A percentile compares a stretch with the other conserved stretches of the same genome.
phyloP scores from a whole-genome alignment of 1,139 yeast genomes.

The Yamadazyma atlantica region DNA sequence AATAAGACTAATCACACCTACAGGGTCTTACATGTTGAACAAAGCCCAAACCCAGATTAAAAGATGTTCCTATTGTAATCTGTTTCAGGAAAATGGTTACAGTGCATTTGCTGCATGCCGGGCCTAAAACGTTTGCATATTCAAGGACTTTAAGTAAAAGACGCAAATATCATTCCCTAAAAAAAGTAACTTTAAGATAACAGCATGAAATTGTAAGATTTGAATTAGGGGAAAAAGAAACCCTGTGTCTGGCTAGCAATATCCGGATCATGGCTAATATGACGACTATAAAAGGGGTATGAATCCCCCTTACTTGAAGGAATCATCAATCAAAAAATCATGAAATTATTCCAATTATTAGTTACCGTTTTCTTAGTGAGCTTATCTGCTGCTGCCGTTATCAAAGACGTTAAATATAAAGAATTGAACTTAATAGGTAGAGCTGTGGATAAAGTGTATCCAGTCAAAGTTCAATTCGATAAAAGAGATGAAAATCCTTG shows the following conservation, averaged over 20 bases:
- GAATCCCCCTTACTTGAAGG: neutral
- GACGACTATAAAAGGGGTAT: neutral
- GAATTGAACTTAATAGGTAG: conserved; percentile 7
- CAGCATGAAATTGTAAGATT: neutral
- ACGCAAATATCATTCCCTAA: neutral
- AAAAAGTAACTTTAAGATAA: no score
- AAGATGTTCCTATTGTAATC: no score
- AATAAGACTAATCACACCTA: no score
- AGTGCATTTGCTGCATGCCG: no score
- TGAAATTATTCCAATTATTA: neutral
- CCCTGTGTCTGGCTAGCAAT: no score
- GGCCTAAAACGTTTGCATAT: no score
- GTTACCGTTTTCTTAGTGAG: neutral
- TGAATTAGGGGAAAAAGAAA: no score
- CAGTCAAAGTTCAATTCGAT: conserved; percentile 3
- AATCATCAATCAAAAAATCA: neutral
- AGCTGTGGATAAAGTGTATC: conserved; percentile 5
- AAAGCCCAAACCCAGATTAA: no score
- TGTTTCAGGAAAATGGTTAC: no score
- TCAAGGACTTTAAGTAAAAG: neutral
- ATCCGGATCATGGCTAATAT: no score
- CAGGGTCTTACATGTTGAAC: no score
- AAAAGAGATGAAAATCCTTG: conserved; percentile 6
- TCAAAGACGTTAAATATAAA: conserved; percentile 1
- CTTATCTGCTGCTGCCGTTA: conserved; percentile 3